Base-by-base conservation (phyloP, 2,329 filamentous ascomycete genomes). In the Ophiostoma angusticollis region DNA sequence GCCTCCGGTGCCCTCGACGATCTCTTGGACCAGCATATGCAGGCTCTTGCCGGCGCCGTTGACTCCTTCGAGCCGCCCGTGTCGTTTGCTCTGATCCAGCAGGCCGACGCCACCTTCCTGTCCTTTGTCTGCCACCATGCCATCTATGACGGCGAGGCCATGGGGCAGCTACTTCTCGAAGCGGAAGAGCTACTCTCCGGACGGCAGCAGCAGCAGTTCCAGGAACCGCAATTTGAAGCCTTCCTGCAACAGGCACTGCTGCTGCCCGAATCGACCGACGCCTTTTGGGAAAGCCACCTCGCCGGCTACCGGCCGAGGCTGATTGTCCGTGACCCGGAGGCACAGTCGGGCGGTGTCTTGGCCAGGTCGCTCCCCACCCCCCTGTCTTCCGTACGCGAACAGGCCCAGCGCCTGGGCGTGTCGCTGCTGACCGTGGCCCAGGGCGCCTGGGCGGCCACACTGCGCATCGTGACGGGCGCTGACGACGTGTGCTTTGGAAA, bases 401-500 rank as follows among this genome's bases (percentile, higher is more conserved):
- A 60, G 12, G 62, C 70, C 18, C 70, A 68, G 47, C 59, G 62
- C 5, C 54, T 78, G 3, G 71, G 72, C 0, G 62, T 74, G 0
- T 78, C 80, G 0, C 60, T 86, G 0, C 60, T 89, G 1, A 72
- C 79, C 1, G 49, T 84, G 0, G 70, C 78, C 23, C 85, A 94
- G 56, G 66, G 81, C 4, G 68, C 77, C 2, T 93, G 85, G 84
- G 70, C 75, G 1, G 70, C 70, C 30, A 58, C 82, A 0, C 54
- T 94, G 2, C 63, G 70, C 0, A 59, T 70, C 3, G 60, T 74
- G 3, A 66, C 77, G 2, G 55, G 64, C 1, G 61, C 63, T 5
- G 54, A 61, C 0, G 86, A 94, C 50, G 51, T 94, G 5, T 91
- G 84, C 54, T 94, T 95, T 51, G 87, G 89, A 1, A 91, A 84